phyloP scores from a whole-genome alignment of 1,139 yeast species.

The Taiozyma sp. region DNA sequence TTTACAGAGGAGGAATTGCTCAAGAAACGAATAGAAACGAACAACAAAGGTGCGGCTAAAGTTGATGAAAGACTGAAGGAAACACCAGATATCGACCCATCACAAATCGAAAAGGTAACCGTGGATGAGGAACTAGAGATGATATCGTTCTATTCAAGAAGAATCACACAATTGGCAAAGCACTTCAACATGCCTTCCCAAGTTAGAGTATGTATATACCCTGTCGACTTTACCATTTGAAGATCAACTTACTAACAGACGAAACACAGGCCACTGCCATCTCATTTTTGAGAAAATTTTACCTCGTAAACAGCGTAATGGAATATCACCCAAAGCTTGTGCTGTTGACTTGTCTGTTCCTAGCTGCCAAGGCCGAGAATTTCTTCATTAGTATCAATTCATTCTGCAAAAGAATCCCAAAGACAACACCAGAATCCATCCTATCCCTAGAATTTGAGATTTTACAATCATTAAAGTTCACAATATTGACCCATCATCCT shows the following conservation, averaged over 20 bases:
- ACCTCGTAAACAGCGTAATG: conserved; percentile 72
- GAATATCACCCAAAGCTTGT: conserved; percentile 82
- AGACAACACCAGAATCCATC: conserved; percentile 58
- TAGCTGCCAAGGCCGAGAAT: conserved; percentile 92
- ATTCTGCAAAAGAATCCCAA: conserved; percentile 66
- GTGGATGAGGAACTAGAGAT: conserved; percentile 66
- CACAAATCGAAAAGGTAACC: conserved; percentile 44
- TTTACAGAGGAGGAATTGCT: conserved; percentile 54
- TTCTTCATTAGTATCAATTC: conserved; percentile 79
- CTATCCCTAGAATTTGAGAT: conserved; percentile 74
- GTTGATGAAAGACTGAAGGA: conserved; percentile 36
- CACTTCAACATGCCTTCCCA: conserved; percentile 58
- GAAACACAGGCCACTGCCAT: conserved; percentile 67
- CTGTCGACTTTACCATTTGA: neutral
- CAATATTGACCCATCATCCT: conserved; percentile 84
- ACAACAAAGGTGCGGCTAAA: conserved; percentile 43
- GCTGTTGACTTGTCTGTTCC: conserved; percentile 77
- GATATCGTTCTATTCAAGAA: conserved; percentile 65
- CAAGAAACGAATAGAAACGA: conserved; percentile 40
- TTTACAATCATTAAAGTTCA: conserved; percentile 68
- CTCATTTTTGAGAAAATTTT: conserved; percentile 76
- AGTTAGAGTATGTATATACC: conserved; percentile 31
- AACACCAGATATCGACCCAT: conserved; percentile 29
- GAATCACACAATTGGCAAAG: conserved; percentile 55
- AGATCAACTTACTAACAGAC: neutral